Percentiles rank a stretch among this genome's conserved stretches.
Conservation (phyloP, 192 early-diverging fungal species). For the Chytriomyces confervae region DNA sequence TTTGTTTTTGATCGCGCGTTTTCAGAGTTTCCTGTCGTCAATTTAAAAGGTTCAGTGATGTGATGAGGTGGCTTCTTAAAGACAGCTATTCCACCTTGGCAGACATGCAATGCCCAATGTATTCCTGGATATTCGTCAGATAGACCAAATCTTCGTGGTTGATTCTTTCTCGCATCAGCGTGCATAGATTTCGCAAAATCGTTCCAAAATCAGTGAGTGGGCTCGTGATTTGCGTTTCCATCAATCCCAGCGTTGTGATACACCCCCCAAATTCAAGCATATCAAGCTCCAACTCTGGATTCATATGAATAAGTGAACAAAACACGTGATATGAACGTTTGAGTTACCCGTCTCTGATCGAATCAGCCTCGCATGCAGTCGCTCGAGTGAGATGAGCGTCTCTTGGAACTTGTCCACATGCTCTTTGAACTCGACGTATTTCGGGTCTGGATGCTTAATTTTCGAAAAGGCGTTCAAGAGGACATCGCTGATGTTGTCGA, state of each 20-base stretch:
- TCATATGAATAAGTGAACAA: neutral
- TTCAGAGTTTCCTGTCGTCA: conserved; percentile 69
- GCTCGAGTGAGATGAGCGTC: conserved; percentile 85
- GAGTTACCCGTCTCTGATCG: conserved; percentile 71
- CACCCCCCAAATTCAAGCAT: conserved; percentile 79
- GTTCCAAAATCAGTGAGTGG: conserved; percentile 79
- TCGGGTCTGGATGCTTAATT: conserved; percentile 86
- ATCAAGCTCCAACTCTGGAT: conserved; percentile 75
- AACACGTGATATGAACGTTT: neutral
- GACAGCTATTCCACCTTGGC: conserved; percentile 61
- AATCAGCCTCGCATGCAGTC: conserved; percentile 66
- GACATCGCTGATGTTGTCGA: conserved; percentile 85
- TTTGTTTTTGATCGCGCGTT: conserved; percentile 91
- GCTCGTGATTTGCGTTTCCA: conserved; percentile 85
- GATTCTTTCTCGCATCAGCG: conserved; percentile 67
- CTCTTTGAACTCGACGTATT: conserved; percentile 84
- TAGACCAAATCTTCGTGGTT: conserved; percentile 72
- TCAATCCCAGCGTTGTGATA: conserved; percentile 74
- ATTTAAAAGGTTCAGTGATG: conserved; percentile 10
- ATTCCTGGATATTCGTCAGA: conserved; percentile 82
- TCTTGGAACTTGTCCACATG: conserved; percentile 83
- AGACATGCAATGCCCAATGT: conserved; percentile 78
- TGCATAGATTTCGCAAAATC: conserved; percentile 71
- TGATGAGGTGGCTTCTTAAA: neutral
- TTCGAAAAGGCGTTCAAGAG: conserved; percentile 89